Evolutionary conservation across 306 rosid species (phyloP), one percentile per base, ranked within the genome.

Genomic region (Vicia sativa): DNA sequence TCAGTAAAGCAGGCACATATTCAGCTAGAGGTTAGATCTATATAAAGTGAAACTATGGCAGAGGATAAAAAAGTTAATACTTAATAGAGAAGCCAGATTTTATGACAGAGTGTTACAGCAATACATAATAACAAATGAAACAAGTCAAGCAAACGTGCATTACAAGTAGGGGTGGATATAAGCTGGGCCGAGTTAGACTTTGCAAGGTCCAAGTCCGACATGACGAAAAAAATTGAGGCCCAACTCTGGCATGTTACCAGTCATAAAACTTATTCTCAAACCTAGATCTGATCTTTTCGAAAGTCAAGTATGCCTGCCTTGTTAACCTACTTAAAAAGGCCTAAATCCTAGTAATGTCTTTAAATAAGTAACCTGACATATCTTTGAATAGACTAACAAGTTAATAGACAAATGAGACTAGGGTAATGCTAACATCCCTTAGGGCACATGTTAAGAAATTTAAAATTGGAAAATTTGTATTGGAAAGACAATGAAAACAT

Each of bases 91-190:
- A 43, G 74, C 50, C 41, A 54, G 43, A 74, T 55, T 67, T 55
- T 5, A n/a, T 13, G 70, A 46, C 12, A 8, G 55, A 69, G 55
- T 31, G 31, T 39, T 65, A 45, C 44, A 55, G 49, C 31, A 42
- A 45, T 49, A 29, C 4, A 55, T 13, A n/a, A 56, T 21, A 41
- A 42, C 56, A 72, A 57, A 38, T 13, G 39, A 65, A 77, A 76
- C 62, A 54, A 70, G 34, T 66, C 43, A 44, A 23, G 46, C 19
- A 65, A 70, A 50, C 52, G 62, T 38, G 74, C 81, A 67, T 63
- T 11, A 16, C 54, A 48, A 13, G 9, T 43, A 43, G 18, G 6
- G 18, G 18, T 43, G 49, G 7, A n/a, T 13, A 13, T 43, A 43
- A 9, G 3, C 18, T 43, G 5, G 14, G 7, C 16, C 8, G 18